Base-by-base conservation (phyloP, 2,329 filamentous ascomycete species). In the Xylariaceae sp. region DNA sequence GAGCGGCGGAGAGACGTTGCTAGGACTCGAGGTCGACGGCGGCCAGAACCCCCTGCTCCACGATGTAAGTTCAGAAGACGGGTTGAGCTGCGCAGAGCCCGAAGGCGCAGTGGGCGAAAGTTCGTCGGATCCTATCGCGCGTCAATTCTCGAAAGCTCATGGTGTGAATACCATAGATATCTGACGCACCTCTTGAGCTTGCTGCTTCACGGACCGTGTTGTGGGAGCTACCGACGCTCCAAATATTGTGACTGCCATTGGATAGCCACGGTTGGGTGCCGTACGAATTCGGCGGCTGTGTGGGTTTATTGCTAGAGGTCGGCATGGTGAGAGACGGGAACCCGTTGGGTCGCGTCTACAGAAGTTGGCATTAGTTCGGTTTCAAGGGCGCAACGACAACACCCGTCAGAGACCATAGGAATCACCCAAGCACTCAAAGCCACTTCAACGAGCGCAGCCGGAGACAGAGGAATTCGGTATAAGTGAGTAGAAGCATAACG, bases 31-130 rank as follows among this genome's bases (percentile, higher is more conserved):
- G 68, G 38, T 66, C 68, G 73, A 60, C 6, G 70, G 69, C 55
- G 77, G 78, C 86, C 86, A 90, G 14, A 80, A 77, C 35, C 74
- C 70, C 41, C 73, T 72, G 52, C 61, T 66, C 82, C 85, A 88
- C 42, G 76, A 73, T 58, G 88, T 85, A 15, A 81, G 80, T 61
- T 89, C 85, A 10, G 86, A 87, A 39, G 83, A 81, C 40, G 81
- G 76, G 52, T 87, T 76, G 36, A 90, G 73, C 51, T 85, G 86
- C 53, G 83, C 78, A 6, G 86, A 89, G 43, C 86, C 87, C 3
- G 82, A 83, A 61, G 85, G 81, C 47, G 72, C 76, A 57, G 80
- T 77, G 36, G 67, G 59, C 30, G 71, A 71, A 19, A 65, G 56
- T 41, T 74, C 71, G 33, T 69, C 69, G 17, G 66, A 66, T 50